Evolutionary conservation across 306 rosid genomes (phyloP).

Genomic region (Citrullus colocynthis): DNA sequence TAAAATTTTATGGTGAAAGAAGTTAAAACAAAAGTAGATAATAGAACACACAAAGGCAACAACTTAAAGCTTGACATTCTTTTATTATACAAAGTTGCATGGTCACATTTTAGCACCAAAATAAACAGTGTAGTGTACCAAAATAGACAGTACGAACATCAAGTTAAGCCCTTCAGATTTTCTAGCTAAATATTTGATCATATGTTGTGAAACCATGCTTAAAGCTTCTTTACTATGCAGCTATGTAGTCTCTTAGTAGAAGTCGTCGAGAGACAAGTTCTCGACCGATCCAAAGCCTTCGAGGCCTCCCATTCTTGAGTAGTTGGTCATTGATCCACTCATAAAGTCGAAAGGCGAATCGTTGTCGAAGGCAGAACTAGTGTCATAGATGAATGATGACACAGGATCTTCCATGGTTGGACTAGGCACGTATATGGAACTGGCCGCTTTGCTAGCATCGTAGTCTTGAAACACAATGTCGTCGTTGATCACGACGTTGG

Average conservation of each 20-base stretch:
- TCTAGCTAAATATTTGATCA: neutral
- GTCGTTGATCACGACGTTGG: constrained; percentile 9
- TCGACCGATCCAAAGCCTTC: constrained; percentile 79
- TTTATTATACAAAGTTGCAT: constrained; percentile 1
- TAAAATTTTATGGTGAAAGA: no score
- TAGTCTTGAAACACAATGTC: constrained; percentile 30
- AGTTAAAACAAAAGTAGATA: no score
- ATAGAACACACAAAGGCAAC: neutral
- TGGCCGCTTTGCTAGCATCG: constrained; percentile 27
- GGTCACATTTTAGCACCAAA: constrained; percentile 2
- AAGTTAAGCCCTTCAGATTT: neutral
- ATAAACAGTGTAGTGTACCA: neutral
- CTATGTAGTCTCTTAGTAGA: constrained; percentile 14
- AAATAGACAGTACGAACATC: neutral
- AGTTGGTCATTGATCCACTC: constrained; percentile 71
- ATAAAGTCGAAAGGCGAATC: constrained; percentile 71
- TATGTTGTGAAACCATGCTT: constrained; percentile 2
- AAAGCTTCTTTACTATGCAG: constrained; percentile 1
- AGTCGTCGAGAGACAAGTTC: constrained; percentile 76
- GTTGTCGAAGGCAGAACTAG: constrained; percentile 37
- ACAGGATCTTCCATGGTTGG: constrained; percentile 26
- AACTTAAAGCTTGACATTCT: neutral
- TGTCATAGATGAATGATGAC: constrained; percentile 73
- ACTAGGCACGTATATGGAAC: constrained; percentile 20
- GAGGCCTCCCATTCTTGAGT: constrained; percentile 43